Conservation (phyloP, 257 asterid species). For the Salvia splendens region DNA sequence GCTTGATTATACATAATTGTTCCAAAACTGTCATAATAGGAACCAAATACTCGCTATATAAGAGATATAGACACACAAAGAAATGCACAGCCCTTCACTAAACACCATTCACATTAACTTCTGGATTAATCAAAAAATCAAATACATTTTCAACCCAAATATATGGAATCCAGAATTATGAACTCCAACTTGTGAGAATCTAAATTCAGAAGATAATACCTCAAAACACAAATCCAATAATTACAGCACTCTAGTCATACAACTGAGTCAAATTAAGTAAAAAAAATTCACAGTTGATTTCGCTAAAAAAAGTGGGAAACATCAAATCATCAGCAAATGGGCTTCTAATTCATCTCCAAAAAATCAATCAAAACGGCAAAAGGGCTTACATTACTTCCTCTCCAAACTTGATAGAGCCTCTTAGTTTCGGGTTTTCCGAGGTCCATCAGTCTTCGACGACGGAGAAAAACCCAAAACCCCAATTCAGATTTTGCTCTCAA, state of each 20-base stretch:
- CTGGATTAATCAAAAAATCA: slow-evolving; percentile 6
- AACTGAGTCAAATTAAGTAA: not conserved
- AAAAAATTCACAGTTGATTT: not conserved
- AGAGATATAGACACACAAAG: not conserved
- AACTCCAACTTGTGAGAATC: slow-evolving; percentile 12
- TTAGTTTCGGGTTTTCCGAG: slow-evolving; percentile 44
- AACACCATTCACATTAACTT: not conserved
- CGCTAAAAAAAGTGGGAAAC: not conserved
- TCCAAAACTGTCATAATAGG: not conserved
- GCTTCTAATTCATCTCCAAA: slow-evolving; percentile 19
- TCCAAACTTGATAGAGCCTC: slow-evolving; percentile 82
- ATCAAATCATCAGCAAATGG: slow-evolving; percentile 27
- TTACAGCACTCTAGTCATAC: not conserved
- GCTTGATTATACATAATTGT: not conserved
- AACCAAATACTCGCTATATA: not conserved
- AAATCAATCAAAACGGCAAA: slow-evolving; percentile 1
- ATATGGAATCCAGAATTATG: not conserved
- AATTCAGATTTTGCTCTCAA: slow-evolving; percentile 18
- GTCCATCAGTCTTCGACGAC: slow-evolving; percentile 44
- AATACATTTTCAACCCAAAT: not conserved
- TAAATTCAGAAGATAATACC: not conserved
- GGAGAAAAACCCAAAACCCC: slow-evolving; percentile 34
- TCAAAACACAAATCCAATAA: too few relatives aligned
- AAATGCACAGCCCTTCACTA: slow-evolving; percentile 11
- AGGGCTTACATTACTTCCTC: slow-evolving; percentile 74